Evolutionary conservation across 2,329 filamentous ascomycete species (phyloP), one percentile per base, ranked within the genome.

Genomic region (Arthroderma sp.): DNA sequence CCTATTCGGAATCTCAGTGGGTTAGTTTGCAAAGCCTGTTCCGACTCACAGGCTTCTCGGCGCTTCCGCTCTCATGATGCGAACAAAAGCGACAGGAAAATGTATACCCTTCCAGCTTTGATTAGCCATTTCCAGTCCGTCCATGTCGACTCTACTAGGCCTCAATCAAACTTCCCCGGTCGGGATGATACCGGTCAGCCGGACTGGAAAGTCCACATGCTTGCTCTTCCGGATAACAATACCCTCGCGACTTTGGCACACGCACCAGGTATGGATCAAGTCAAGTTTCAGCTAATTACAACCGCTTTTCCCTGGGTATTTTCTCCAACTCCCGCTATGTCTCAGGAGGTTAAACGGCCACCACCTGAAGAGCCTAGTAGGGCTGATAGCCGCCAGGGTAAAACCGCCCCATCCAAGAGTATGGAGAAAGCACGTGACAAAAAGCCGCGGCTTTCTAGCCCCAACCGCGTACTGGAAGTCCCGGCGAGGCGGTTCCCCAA

Each of bases 191-290:
- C 49, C 22, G 52, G 57, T 7, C 53, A 54, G 10, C 49, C 65
- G 29, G 71, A 80, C 53, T 81, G 77, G 77, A 73, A 71, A 47
- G 67, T 66, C 46, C 70, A 78, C 47, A 78, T 81, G 75, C 70
- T 81, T 43, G 69, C 75, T 50, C 61, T 80, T 37, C 77, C 77
- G 1, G 70, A 74, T 49, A 61, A 65, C 31, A 32, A 47, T 1
- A 42, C 40, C 7, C 41, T 57, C 22, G 46, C 48, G 34, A 49
- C 47, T 5, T 59, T 79, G 27, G 62, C 71, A 11, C 64, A 68
- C 46, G 66, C 70, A 31, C 68, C 66, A 6, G 75, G 75, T 8
- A 77, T 79, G 68, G 70, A 77, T 53, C 69, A 73, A 36, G 60
- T 69, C 38, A 78, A 77, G 55, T 59, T 75, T 7, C 63, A 63